A percentile compares a stretch with the other conserved stretches of the same genome.
Conservation (phyloP, 164 flowering plant genomes). For the Vitis labrusca region DNA sequence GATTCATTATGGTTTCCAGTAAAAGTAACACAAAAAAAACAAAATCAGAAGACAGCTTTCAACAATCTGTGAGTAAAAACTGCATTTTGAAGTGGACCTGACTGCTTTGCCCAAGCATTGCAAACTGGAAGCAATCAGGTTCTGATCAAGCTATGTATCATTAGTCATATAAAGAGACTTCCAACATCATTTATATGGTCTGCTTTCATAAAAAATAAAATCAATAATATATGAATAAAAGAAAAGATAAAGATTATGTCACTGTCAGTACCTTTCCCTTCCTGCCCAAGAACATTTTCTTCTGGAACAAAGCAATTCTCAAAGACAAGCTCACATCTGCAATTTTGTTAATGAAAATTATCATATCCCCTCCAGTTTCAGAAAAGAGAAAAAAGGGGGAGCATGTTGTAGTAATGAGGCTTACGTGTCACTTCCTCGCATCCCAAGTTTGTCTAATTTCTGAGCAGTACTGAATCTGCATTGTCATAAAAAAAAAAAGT, state of each 20-base stretch:
- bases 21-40: background rate
- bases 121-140: background rate
- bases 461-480: conserved; percentile 98
- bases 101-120: background rate
- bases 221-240: background rate
- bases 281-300: conserved; percentile 95
- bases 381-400: conserved; percentile 4
- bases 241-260: background rate
- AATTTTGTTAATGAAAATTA: conserved; percentile 15
- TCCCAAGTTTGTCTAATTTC: conserved; percentile 97
- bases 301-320: conserved; percentile 97
- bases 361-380: conserved; percentile 11
- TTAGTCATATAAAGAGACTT: background rate
- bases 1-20: background rate
- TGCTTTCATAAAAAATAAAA: background rate
- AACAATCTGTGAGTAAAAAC: background rate
- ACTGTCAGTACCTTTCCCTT: conserved; percentile 80
- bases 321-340: conserved; percentile 97
- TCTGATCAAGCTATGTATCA: background rate
- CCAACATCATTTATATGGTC: background rate
- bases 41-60: background rate
- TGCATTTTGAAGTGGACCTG: background rate
- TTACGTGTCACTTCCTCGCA: conserved; percentile 99
- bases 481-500: background rate
- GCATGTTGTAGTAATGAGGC: conserved; percentile 19